Percentiles rank a stretch among this genome's conserved stretches.
Evolutionary conservation across 164 flowering plant species (phyloP).

Genomic region (Chimonanthus salicifolius): DNA sequence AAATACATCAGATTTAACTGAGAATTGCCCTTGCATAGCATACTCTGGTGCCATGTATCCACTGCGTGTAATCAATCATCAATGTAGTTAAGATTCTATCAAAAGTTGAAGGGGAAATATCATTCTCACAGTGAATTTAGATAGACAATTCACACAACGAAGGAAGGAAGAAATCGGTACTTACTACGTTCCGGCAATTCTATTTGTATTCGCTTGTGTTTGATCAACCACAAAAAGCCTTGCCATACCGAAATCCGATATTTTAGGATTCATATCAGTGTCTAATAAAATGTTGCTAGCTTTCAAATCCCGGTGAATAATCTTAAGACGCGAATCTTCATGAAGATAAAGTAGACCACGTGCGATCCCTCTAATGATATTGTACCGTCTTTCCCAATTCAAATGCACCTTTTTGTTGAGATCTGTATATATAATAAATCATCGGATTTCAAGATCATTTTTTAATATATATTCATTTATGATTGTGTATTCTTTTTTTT

Average conservation of each 20-base stretch:
- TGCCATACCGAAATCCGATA: conserved; percentile 47
- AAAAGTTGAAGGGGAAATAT: background rate
- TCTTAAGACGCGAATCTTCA: conserved; percentile 41
- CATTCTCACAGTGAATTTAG: background rate
- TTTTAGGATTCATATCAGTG: conserved; percentile 34
- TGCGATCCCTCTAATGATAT: conserved; percentile 36
- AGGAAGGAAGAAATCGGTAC: conserved; percentile 2
- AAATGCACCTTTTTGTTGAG: background rate
- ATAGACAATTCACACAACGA: background rate
- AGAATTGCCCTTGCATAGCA: conserved; percentile 3
- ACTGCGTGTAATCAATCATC: conserved; percentile 2
- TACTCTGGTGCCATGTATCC: conserved; percentile 25
- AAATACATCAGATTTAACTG: conserved; percentile 8
- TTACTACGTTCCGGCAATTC: conserved; percentile 35
- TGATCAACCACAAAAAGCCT: conserved; percentile 29
- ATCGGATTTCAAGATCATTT: no score
- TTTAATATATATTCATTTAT: no score
- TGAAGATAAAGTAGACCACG: conserved; percentile 56
- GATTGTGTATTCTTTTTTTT: no score
- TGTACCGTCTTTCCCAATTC: conserved; percentile 22
- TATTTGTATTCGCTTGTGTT: conserved; percentile 14
- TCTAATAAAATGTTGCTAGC: conserved; percentile 52
- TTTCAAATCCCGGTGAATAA: conserved; percentile 56
- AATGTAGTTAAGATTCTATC: background rate
- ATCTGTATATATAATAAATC: background rate